Conservation (phyloP, 2,329 filamentous ascomycete genomes). For the Byssoonygena ceratinophila region DNA sequence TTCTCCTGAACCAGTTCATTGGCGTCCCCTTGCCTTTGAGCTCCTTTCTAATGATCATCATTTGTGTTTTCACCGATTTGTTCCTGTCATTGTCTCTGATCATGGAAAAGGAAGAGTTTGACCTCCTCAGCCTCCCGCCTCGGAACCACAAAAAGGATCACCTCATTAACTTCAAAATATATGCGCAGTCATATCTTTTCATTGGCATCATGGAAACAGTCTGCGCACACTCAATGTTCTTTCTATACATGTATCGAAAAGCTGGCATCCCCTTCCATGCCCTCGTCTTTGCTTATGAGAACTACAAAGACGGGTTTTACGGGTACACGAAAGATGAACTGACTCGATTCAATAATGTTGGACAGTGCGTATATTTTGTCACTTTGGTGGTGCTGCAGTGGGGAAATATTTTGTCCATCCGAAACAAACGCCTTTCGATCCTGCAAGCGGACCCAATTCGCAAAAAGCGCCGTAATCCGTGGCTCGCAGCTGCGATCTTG, state of each 20-base stretch:
- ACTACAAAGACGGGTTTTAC: slow-evolving; percentile 41
- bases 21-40: slow-evolving; percentile 44
- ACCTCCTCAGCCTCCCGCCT: slow-evolving; percentile 43
- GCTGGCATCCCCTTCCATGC: slow-evolving; percentile 40
- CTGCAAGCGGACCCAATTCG: slow-evolving; percentile 43
- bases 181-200: slow-evolving; percentile 44
- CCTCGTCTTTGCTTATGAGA: slow-evolving; percentile 44
- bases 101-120: slow-evolving; percentile 48
- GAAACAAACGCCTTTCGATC: slow-evolving; percentile 44
- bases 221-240: slow-evolving; percentile 45
- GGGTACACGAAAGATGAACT: slow-evolving; percentile 41
- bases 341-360: slow-evolving; percentile 40
- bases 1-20: slow-evolving; percentile 47
- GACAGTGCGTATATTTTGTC: slow-evolving; percentile 47
- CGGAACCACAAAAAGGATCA: slow-evolving; percentile 43
- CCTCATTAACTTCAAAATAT: slow-evolving; percentile 44
- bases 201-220: slow-evolving; percentile 44
- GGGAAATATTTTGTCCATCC: slow-evolving; percentile 44
- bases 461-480: slow-evolving; percentile 41
- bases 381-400: slow-evolving; percentile 46
- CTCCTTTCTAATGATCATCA: slow-evolving; percentile 49
- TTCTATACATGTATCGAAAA: slow-evolving; percentile 42
- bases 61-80: slow-evolving; percentile 47
- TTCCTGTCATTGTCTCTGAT: slow-evolving; percentile 44
- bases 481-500: slow-evolving; percentile 39